These are phyloP conservation scores for Strobilomyces echinocephalus DNA, from an alignment of 768 basidiomycete species.

Conservation along the genomic window DNA sequence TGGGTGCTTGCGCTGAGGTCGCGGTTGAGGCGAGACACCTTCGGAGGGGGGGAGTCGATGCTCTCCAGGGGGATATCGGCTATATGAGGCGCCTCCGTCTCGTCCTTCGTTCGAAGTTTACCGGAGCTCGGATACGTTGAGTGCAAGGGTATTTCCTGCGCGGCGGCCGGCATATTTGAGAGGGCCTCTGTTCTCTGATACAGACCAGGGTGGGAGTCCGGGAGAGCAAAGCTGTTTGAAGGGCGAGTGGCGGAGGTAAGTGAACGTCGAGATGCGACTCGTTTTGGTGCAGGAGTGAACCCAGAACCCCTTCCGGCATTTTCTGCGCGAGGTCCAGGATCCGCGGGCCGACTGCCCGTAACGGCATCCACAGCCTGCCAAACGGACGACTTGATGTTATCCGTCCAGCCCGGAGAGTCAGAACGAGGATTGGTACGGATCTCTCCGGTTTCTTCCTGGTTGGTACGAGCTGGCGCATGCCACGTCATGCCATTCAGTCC, in stretches of 20 bases:
- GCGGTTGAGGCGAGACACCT: constrained; percentile 6
- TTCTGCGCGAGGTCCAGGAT: neutral
- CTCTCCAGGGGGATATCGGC: neutral
- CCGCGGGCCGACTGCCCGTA: constrained; percentile 37
- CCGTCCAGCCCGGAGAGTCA: constrained; percentile 37
- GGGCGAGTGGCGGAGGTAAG: constrained; percentile 1
- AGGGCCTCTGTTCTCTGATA: neutral
- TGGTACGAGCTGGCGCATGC: neutral
- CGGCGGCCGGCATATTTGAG: neutral
- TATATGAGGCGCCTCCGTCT: neutral
- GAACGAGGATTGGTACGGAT: neutral
- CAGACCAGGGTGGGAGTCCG: neutral
- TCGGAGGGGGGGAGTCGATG: neutral
- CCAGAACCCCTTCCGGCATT: constrained; percentile 9
- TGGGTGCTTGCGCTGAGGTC: neutral
- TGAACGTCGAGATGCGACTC: constrained; percentile 13
- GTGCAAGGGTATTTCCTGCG: neutral
- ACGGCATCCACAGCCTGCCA: constrained; percentile 48
- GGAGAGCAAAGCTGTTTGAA: neutral
- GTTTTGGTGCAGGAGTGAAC: constrained; percentile 21
- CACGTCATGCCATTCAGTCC: neutral
- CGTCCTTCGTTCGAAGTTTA: neutral
- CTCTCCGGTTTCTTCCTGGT: neutral
- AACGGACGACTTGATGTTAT: constrained; percentile 40
- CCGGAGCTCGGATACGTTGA: neutral